Base-by-base conservation (phyloP, 495 filamentous ascomycete species). In the Penicillium malachiteum region DNA sequence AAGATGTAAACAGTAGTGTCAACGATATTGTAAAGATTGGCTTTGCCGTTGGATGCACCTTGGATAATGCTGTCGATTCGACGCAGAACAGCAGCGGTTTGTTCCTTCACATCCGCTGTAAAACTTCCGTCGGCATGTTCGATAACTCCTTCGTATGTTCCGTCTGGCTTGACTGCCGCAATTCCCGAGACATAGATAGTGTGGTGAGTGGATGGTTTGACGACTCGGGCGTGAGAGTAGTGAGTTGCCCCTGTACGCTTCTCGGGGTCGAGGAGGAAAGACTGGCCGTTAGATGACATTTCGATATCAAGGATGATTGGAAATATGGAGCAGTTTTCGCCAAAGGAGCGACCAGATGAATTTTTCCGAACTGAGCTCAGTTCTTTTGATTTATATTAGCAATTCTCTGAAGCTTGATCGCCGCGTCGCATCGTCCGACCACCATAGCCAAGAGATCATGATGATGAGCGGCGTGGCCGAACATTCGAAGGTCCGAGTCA, bases 101-200 rank as follows among this genome's bases (percentile, higher is more conserved):
- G 69, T 41, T 61, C 48, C 26, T 63, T 64, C 18, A 72, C 64
- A 51, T 72, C 64, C 32, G 62, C 39, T 2, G 31, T 62, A 45
- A 60, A 70, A 6, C 58, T 65, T 13, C 71, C 71, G 14, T 74
- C 71, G 2, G 64, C 9, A 37, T 67, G 64, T 46, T 72, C 60
- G 3, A 54, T 64, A 21, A 67, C 69, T 9, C 66, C 66, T n/a
- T 69, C 59, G 16, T 49, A 64, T 2, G 52, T 50, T 16, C 65
- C 65, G 12, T 64, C 63, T 14, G 60, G 55, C 9, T 13, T 51
- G 0, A 58, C 52, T 4, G 57, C 56, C 3, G 69, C 63, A 42
- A 67, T 72, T 4, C 68, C 69, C 1, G 70, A 71, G 32, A 72
- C 39, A 54, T 72, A 72, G 16, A 71, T 68, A 5, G 69, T 73